These are phyloP conservation scores for Aureobasidium uvarum DNA, from an alignment of 2,329 filamentous ascomycete genomes.

Conservation along the genomic window DNA sequence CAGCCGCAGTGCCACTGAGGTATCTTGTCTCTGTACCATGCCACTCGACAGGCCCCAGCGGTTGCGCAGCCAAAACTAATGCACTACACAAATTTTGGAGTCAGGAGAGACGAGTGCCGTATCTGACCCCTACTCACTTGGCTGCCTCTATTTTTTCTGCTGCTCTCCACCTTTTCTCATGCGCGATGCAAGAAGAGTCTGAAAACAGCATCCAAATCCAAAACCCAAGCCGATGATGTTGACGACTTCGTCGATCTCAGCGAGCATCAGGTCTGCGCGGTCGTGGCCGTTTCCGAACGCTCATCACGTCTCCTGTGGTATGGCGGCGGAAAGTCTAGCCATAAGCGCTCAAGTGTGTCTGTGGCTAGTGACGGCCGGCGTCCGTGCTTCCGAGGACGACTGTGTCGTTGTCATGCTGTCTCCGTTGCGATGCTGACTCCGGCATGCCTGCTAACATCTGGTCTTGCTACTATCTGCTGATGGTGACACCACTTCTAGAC, in stretches of 20 bases:
- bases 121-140: not conserved
- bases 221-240: constrained; percentile 13
- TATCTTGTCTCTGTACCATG: constrained; percentile 22
- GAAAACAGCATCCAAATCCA: constrained; percentile 12
- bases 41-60: constrained; percentile 10
- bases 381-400: constrained; percentile 6
- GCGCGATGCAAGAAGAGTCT: not conserved
- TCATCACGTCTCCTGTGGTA: constrained; percentile 20
- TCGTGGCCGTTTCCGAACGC: constrained; percentile 21
- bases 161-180: not conserved
- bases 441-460: constrained; percentile 16
- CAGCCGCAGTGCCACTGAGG: constrained; percentile 21
- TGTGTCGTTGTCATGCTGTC: constrained; percentile 23
- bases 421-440: constrained; percentile 23
- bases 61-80: constrained; percentile 21
- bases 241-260: constrained; percentile 19
- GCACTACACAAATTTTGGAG: constrained; percentile 15
- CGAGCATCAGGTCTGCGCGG: constrained; percentile 12
- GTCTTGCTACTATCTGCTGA: constrained; percentile 22
- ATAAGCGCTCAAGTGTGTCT: constrained; percentile 3
- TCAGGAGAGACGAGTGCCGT: constrained; percentile 21
- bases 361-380: constrained; percentile 20
- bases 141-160: not conserved
- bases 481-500: constrained; percentile 8
- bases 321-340: constrained; percentile 16